These are phyloP conservation scores for Austropuccinia psidii DNA, from an alignment of 1,284 basidiomycete species.

Conservation along the genomic window DNA sequence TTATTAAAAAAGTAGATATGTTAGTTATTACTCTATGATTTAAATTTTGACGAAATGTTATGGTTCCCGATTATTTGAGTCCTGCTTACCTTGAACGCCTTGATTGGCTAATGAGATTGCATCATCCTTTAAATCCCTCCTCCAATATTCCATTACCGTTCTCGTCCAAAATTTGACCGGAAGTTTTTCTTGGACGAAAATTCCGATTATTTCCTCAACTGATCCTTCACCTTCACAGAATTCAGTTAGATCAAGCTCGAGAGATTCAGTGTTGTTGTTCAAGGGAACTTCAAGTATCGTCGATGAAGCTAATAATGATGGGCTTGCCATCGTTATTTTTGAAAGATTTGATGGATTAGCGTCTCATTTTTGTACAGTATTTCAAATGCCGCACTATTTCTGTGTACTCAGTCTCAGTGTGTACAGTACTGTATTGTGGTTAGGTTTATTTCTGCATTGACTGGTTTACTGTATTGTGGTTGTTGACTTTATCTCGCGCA, in stretches of 20 bases:
- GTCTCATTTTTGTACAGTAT: too few species aligned
- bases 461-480: too few species aligned
- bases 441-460: too few species aligned
- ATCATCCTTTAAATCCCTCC: slow-evolving; percentile 12
- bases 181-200: slow-evolving; percentile 25
- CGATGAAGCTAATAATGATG: not conserved
- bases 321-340: slow-evolving; percentile 12
- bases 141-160: slow-evolving; percentile 34
- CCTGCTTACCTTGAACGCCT: slow-evolving; percentile 14
- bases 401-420: too few species aligned
- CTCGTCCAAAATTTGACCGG: slow-evolving; percentile 25
- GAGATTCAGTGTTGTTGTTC: slow-evolving; percentile 34
- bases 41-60: not conserved
- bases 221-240: slow-evolving; percentile 25
- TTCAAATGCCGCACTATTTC: too few species aligned
- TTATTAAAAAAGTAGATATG: not conserved
- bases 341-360: too few species aligned
- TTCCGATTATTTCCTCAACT: slow-evolving; percentile 27
- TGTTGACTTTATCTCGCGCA: too few species aligned
- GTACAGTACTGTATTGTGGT: too few species aligned
- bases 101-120: slow-evolving; percentile 19
- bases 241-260: slow-evolving; percentile 28
- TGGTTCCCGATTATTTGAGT: not conserved
- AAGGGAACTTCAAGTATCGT: slow-evolving; percentile 30
- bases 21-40: not conserved